These are phyloP conservation scores for Calocybe cyanea DNA, from an alignment of 768 basidiomycete genomes.

Conservation along the genomic window DNA sequence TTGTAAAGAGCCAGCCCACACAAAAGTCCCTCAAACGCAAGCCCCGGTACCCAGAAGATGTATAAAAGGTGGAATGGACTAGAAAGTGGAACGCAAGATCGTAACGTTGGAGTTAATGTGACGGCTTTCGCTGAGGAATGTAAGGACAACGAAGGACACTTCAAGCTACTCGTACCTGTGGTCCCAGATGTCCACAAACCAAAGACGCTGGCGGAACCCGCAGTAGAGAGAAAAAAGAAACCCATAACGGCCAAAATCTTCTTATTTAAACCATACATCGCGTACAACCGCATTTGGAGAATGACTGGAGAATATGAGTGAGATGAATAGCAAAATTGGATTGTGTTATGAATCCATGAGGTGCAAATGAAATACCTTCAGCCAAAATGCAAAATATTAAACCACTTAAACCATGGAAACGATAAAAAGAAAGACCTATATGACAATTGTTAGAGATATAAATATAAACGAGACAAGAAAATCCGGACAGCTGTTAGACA, in stretches of 20 bases:
- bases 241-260: constrained; percentile 47
- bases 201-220: constrained; percentile 45
- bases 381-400: constrained; percentile 50
- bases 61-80: constrained; percentile 47
- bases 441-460: neutral
- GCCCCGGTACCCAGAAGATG: constrained; percentile 60
- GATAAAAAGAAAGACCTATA: constrained; percentile 42
- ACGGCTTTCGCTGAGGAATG: constrained; percentile 31
- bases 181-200: constrained; percentile 36
- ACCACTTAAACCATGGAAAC: constrained; percentile 63
- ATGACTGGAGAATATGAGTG: constrained; percentile 34
- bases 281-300: constrained; percentile 61
- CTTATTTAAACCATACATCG: constrained; percentile 52
- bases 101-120: too few relatives aligned
- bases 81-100: too few relatives aligned
- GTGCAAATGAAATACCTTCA: constrained; percentile 44
- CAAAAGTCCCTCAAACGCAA: constrained; percentile 50
- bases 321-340: too few relatives aligned
- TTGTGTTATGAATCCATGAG: too few relatives aligned
- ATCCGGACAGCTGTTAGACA: constrained; percentile 13
- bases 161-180: constrained; percentile 27
- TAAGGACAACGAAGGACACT: constrained; percentile 30
- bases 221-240: constrained; percentile 35
- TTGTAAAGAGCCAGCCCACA: constrained; percentile 48
- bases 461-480: neutral